Base-by-base conservation (phyloP, 768 basidiomycete species). In the Amanita muscaria region DNA sequence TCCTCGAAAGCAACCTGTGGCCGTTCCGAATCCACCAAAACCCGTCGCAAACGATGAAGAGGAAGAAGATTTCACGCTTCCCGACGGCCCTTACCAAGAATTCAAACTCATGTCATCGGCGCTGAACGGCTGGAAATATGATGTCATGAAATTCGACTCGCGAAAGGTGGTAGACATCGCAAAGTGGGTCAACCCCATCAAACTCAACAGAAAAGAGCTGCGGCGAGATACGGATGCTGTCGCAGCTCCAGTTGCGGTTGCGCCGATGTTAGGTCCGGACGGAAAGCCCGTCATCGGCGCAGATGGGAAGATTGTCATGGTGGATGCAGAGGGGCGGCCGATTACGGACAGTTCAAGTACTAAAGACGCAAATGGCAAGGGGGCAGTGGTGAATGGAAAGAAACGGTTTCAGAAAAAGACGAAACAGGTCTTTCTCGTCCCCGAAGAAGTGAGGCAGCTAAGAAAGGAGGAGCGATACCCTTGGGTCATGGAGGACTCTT, bases 91-190 rank as follows among this genome's bases (percentile, higher is more conserved):
- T 0, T 89, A 66, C 64, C 73, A 77, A 50, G 88, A 90, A 59
- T 91, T 78, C 67, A 75, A 74, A 56, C 76, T 91, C 56, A 74
- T 88, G 61, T 86, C 86, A 5, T 83, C 83, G 22, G 75, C 79
- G 12, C 75, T 83, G 57, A 85, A 86, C 58, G 86, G 83, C 21
- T 90, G 88, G 87, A 88, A 85, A 58, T 88, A 89, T 72, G 86
- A 91, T 64, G 78, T 92, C 47, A 88, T 92, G 84, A 89, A 89
- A 62, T 89, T 93, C 59, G 80, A 87, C 60, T 78, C 80, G 25
- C 73, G 82, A 46, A 83, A 83, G 55, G 67, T 72, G 12, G 65
- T 88, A 44, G 86, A 90, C 57, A 70, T 88, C 43, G 68, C 69
- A 41, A 62, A 65, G 23, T 91, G 89, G 83, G 60, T 68, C 24